Conservation (phyloP, 495 filamentous ascomycete genomes). For the Hypoxylon lenormandii region DNA sequence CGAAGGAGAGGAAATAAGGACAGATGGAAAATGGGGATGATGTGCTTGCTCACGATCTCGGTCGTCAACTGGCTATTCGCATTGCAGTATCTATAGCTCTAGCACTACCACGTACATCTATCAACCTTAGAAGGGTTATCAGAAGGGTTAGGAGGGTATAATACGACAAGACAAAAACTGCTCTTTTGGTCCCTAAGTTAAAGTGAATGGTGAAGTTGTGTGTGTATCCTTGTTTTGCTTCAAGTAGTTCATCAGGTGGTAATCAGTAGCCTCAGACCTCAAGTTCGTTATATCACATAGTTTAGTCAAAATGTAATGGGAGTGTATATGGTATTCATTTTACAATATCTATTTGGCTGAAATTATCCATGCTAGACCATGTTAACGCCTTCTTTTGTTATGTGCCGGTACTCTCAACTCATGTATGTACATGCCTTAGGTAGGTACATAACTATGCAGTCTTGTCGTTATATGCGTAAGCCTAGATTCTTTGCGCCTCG, state of each 20-base stretch:
- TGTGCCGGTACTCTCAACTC: background rate
- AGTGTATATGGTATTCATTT: background rate
- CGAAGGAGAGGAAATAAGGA: slow-evolving; percentile 15
- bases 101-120: slow-evolving; percentile 40
- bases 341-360: background rate
- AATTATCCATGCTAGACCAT: slow-evolving; percentile 1
- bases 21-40: slow-evolving; percentile 26
- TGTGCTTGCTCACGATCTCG: slow-evolving; percentile 18
- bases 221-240: no score
- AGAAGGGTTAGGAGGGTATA: slow-evolving; percentile 47
- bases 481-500: background rate
- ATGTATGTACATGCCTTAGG: no score
- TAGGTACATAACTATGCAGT: slow-evolving; percentile 5
- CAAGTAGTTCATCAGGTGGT: no score
- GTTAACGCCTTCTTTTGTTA: background rate
- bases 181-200: background rate
- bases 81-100: slow-evolving; percentile 35
- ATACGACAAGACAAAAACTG: slow-evolving; percentile 39
- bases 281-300: no score
- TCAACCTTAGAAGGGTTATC: slow-evolving; percentile 16
- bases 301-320: background rate
- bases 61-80: slow-evolving; percentile 6
- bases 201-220: slow-evolving; percentile 1
- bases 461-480: slow-evolving; percentile 26
- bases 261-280: no score